Base-by-base conservation (phyloP, 768 basidiomycete genomes). In the Gyrodon lividus region DNA sequence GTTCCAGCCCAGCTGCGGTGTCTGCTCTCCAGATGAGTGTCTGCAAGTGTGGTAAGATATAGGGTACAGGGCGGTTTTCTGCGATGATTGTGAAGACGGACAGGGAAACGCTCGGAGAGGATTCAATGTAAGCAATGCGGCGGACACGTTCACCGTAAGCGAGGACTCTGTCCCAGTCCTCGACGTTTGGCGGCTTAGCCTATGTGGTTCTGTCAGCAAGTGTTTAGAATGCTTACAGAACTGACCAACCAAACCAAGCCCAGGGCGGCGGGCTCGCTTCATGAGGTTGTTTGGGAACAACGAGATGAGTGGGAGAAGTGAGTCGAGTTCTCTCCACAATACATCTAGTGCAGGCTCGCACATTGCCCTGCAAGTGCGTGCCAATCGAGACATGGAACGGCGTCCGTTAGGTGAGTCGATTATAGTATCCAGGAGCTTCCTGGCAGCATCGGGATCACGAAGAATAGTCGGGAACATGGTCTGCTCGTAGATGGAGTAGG, bases 251-350 rank as follows among this genome's bases (percentile, higher is more conserved):
- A 91, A 74, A 65, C 89, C 89, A 55, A 89, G 70, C 44, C 87
- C 87, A 44, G 89, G 89, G 63, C 79, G 82, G 55, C 81, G 79
- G 51, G 82, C 75, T 68, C 82, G 87, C 70, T 82, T 87, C 69
- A 89, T 72, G 57, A 89, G 61, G 56, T 78, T 73, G 51, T 72
- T 74, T 13, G 89, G 89, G 65, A 91, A 90, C 48, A 89, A 65
- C 31, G 83, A 83, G 51, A 90, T 73, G 51, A 91, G 73, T 9
- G 89, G 89, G 41, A 82, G 70, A 52, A 90, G 73, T 12, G 86
- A 87, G 65, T 90, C 87, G 50, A 91, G 71, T 60, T 91, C 89
- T 63, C 78, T 81, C 89, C 89, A 91, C 26, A 91, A 74, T 43
- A 84, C 72, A 64, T 83, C 74, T 58, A 90, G 63, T n/a, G 83